Evolutionary conservation across 805 yeast genomes (phyloP).

Genomic region (Lipomyces sp.): DNA sequence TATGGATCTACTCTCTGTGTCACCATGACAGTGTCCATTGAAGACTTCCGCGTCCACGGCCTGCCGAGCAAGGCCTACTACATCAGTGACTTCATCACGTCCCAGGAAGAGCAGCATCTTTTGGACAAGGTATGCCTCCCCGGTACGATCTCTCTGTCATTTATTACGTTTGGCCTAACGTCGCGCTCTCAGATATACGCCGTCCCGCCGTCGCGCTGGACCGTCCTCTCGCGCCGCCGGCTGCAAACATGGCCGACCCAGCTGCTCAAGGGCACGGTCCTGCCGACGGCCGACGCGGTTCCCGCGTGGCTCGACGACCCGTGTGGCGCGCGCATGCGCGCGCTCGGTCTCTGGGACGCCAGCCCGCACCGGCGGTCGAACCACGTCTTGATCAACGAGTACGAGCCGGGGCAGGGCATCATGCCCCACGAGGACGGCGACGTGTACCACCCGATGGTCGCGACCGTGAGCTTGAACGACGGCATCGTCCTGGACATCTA

Average conservation of each 20-base stretch:
- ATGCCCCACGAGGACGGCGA: conserved; percentile 30
- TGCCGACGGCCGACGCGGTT: conserved; percentile 18
- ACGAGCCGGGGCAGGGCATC: conserved; percentile 28
- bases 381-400: conserved; percentile 23
- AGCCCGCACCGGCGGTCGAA: conserved; percentile 20
- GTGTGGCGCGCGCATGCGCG: conserved; percentile 8
- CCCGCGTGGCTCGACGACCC: conserved; percentile 21
- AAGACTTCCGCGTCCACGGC: conserved; percentile 3
- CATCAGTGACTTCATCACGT: conserved; percentile 17
- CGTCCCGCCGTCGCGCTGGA: conserved; percentile 21
- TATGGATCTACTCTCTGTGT: too few relatives aligned
- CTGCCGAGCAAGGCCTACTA: conserved; percentile 17
- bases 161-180: not conserved
- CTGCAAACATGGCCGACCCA: conserved; percentile 25
- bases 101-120: conserved; percentile 11
- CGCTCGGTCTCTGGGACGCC: conserved; percentile 19
- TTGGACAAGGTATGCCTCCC: conserved; percentile 11
- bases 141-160: not conserved
- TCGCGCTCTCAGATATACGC: conserved; percentile 4
- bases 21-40: too few relatives aligned
- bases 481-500: conserved; percentile 22
- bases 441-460: conserved; percentile 27
- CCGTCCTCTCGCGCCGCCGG: conserved; percentile 21
- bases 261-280: conserved; percentile 15
- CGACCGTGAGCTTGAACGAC: conserved; percentile 22